Conservation (phyloP, 2,329 filamentous ascomycete species). For the Plectosphaerella cucumerina region DNA sequence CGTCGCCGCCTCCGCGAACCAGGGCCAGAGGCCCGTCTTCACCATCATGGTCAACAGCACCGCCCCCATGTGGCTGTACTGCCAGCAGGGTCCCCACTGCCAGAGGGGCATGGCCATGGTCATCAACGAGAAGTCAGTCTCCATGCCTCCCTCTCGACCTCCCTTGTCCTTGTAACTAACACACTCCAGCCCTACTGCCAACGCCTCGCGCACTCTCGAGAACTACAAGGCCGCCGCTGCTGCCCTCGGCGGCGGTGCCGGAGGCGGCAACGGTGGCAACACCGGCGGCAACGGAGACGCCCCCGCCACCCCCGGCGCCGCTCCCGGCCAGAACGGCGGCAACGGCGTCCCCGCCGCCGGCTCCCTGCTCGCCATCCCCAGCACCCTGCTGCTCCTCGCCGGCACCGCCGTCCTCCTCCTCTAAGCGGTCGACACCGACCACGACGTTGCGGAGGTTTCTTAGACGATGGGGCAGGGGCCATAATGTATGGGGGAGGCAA, state of each 20-base stretch:
- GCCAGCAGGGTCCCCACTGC: constrained; percentile 70
- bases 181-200: constrained; percentile 38
- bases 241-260: constrained; percentile 11
- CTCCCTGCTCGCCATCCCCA: constrained; percentile 32
- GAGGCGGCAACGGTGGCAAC: constrained; percentile 16
- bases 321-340: constrained; percentile 2
- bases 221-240: constrained; percentile 40
- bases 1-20: constrained; percentile 46
- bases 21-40: constrained; percentile 59
- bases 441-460: neutral
- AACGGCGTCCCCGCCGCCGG: constrained; percentile 11
- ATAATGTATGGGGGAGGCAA: neutral
- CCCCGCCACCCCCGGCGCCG: constrained; percentile 1
- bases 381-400: constrained; percentile 36
- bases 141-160: neutral
- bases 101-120: constrained; percentile 72
- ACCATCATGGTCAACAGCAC: constrained; percentile 66
- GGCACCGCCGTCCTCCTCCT: constrained; percentile 39
- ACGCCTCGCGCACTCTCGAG: constrained; percentile 46
- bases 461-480: neutral
- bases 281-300: constrained; percentile 9
- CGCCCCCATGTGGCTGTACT: constrained; percentile 76
- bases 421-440: constrained; percentile 14
- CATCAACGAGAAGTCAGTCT: constrained; percentile 66
- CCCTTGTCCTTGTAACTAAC: constrained; percentile 4